Evolutionary conservation across 495 filamentous ascomycete species (phyloP).

Genomic region (Acidomyces sp.): DNA sequence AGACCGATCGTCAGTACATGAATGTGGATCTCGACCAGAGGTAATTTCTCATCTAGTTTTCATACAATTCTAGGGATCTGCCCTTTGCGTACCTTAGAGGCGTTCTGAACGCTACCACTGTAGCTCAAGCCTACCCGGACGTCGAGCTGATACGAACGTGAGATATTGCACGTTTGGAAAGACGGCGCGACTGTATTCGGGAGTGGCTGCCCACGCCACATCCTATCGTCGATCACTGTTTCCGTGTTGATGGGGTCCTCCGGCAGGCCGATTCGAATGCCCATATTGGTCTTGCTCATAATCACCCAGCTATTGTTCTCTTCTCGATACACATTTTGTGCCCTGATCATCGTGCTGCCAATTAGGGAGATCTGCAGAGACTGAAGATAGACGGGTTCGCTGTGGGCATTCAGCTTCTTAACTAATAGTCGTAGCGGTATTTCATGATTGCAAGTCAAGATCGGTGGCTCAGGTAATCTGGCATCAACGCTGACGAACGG

Average conservation of each 20-base stretch:
- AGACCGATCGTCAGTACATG: background rate
- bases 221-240: conserved; percentile 44
- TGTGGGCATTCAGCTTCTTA: conserved; percentile 53
- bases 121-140: conserved; percentile 62
- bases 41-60: conserved; percentile 22
- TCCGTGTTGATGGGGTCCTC: conserved; percentile 51
- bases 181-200: conserved; percentile 75
- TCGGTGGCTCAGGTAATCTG: conserved; percentile 73
- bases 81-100: conserved; percentile 12
- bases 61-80: conserved; percentile 5
- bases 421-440: conserved; percentile 69
- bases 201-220: conserved; percentile 58
- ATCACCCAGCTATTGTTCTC: conserved; percentile 60
- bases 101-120: conserved; percentile 17
- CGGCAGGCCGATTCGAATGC: conserved; percentile 45
- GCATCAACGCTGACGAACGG: conserved; percentile 57
- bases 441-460: conserved; percentile 76
- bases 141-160: conserved; percentile 68
- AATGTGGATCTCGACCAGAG: background rate
- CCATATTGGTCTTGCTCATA: conserved; percentile 51
- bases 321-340: conserved; percentile 52
- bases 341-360: conserved; percentile 61
- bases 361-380: conserved; percentile 69
- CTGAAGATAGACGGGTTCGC: conserved; percentile 56
- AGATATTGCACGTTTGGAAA: conserved; percentile 82